These are phyloP conservation scores for Metahyphopichia silvanorum DNA, from an alignment of 805 yeast genomes.

Conservation along the genomic window DNA sequence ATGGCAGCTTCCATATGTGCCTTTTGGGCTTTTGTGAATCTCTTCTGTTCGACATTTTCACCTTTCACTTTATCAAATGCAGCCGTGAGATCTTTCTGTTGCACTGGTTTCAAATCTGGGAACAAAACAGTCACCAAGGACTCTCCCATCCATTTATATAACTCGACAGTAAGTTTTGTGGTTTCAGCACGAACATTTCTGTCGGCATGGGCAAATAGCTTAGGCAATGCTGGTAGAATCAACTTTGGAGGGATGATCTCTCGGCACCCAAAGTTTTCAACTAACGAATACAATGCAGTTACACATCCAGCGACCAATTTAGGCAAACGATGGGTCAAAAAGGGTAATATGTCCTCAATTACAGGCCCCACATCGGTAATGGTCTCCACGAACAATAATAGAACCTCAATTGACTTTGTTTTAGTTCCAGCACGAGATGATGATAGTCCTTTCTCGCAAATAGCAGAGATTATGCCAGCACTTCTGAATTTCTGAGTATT, in stretches of 20 bases:
- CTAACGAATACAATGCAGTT: constrained; percentile 53
- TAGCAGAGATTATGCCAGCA: constrained; percentile 39
- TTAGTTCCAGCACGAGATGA: constrained; percentile 77
- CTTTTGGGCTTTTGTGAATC: constrained; percentile 55
- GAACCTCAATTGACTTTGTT: constrained; percentile 57
- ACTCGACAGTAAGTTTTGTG: constrained; percentile 59
- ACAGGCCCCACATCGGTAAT: constrained; percentile 59
- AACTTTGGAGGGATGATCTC: constrained; percentile 52
- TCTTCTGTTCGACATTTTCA: constrained; percentile 46
- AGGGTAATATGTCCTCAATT: constrained; percentile 64
- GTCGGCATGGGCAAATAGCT: constrained; percentile 82
- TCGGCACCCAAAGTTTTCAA: constrained; percentile 60
- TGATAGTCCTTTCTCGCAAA: constrained; percentile 80
- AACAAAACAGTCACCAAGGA: constrained; percentile 57
- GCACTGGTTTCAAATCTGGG: constrained; percentile 82
- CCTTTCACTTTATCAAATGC: constrained; percentile 55
- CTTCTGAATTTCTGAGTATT: constrained; percentile 40
- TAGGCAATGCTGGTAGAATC: constrained; percentile 56
- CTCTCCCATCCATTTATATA: constrained; percentile 73
- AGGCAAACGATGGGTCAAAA: constrained; percentile 62
- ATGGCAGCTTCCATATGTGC: constrained; percentile 32
- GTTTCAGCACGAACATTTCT: constrained; percentile 81
- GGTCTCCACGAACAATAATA: constrained; percentile 61
- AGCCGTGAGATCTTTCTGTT: constrained; percentile 76
- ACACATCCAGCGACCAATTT: constrained; percentile 72